Percentiles rank a stretch among this genome's conserved stretches.
These are phyloP conservation scores for Hypocreales sp. DNA, from an alignment of 2,329 filamentous ascomycete genomes.

Conservation along the genomic window DNA sequence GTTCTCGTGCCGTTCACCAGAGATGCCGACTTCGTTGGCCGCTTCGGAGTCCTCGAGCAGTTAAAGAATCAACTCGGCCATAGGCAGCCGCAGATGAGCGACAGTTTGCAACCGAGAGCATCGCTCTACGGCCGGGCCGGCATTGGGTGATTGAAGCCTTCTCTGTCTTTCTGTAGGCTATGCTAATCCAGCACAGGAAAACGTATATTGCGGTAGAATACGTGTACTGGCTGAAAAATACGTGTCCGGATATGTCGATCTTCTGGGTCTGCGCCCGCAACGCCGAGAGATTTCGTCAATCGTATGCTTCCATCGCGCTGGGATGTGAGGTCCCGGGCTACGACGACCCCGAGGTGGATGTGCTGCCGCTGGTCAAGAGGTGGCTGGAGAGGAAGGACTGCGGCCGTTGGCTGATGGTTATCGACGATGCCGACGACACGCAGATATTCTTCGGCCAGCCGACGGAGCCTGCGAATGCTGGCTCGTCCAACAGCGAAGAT, in stretches of 20 bases:
- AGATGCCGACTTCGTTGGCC: too few relatives aligned
- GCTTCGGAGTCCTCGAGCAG: too few relatives aligned
- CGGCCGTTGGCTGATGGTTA: conserved; percentile 8
- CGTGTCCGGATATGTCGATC: conserved; percentile 9
- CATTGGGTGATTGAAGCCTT: too few relatives aligned
- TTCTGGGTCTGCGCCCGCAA: conserved; percentile 20
- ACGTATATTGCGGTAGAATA: conserved; percentile 17
- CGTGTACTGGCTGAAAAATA: conserved; percentile 8
- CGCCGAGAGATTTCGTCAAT: conserved; percentile 11
- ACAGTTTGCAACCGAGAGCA: too few relatives aligned
- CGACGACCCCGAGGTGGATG: conserved; percentile 8
- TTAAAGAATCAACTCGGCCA: too few relatives aligned
- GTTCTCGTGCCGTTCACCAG: too few relatives aligned
- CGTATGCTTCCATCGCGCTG: conserved; percentile 11
- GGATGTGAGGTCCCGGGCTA: conserved; percentile 9
- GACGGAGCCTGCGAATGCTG: not conserved
- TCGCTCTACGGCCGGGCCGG: too few relatives aligned
- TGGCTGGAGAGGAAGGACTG: conserved; percentile 11
- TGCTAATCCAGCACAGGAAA: too few relatives aligned
- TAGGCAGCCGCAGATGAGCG: too few relatives aligned
- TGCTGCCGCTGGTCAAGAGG: conserved; percentile 10
- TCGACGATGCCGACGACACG: too few relatives aligned
- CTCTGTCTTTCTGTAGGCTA: too few relatives aligned
- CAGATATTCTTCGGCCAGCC: conserved; percentile 1
- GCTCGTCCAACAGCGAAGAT: not conserved